phyloP scores from a whole-genome alignment of 2,329 filamentous ascomycete species.

The Colletotrichum sp. region DNA sequence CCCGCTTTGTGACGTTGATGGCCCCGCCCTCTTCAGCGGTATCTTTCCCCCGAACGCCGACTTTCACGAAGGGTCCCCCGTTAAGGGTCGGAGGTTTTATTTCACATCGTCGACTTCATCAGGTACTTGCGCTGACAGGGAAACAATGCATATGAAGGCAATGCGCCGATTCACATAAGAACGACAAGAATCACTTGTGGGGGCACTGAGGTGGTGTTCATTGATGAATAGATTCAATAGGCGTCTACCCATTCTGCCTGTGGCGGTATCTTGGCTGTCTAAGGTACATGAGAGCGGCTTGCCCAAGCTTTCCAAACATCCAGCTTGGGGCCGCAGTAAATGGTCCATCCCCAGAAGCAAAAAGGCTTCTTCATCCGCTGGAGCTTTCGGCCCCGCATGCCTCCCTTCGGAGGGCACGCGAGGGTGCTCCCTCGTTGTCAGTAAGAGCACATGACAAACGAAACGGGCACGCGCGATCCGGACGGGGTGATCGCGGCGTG shows the following conservation, averaged over 20 bases:
- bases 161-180: background rate
- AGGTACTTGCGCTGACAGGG: too few relatives aligned
- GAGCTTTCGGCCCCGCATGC: conserved; percentile 16
- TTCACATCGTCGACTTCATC: background rate
- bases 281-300: conserved; percentile 31
- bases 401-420: background rate
- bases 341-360: conserved; percentile 9
- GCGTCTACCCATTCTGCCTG: conserved; percentile 47
- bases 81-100: background rate
- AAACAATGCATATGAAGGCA: background rate
- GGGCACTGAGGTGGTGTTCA: background rate
- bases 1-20: conserved; percentile 6
- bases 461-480: conserved; percentile 17
- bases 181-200: too few relatives aligned
- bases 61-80: background rate
- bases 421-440: conserved; percentile 17
- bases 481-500: conserved; percentile 34
- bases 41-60: conserved; percentile 17
- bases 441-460: conserved; percentile 21
- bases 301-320: conserved; percentile 32
- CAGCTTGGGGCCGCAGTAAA: conserved; percentile 28
- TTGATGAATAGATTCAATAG: conserved; percentile 57
- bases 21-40: conserved; percentile 9
- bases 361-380: conserved; percentile 14
- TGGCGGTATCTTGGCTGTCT: conserved; percentile 25